These are phyloP conservation scores for Backusella australiensis DNA, from an alignment of 192 early-diverging fungal species.

Conservation along the genomic window DNA sequence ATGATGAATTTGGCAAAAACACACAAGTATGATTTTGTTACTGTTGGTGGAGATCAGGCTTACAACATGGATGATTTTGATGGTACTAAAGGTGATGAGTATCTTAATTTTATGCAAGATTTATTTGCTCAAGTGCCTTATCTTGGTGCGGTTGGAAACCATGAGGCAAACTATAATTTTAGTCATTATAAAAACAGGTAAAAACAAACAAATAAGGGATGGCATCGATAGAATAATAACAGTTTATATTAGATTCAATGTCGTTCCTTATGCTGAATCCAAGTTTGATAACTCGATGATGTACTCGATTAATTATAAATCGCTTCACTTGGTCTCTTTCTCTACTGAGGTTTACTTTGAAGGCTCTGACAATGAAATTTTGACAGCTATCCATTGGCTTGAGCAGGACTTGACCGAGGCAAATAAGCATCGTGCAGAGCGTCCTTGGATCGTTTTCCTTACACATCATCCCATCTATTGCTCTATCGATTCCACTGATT, in stretches of 20 bases:
- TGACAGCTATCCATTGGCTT: conserved; percentile 26
- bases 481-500: background rate
- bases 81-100: conserved; percentile 35
- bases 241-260: conserved; percentile 18
- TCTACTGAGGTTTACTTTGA: conserved; percentile 31
- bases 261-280: conserved; percentile 29
- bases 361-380: conserved; percentile 17
- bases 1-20: conserved; percentile 19
- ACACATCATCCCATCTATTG: conserved; percentile 34
- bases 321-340: conserved; percentile 30
- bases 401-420: conserved; percentile 26
- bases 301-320: conserved; percentile 34
- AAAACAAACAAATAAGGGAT: background rate
- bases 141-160: conserved; percentile 34
- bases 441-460: conserved; percentile 36
- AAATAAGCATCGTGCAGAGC: conserved; percentile 18
- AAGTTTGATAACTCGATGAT: conserved; percentile 21
- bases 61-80: conserved; percentile 35
- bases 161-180: conserved; percentile 34
- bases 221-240: background rate
- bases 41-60: conserved; percentile 32
- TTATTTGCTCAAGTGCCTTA: conserved; percentile 27
- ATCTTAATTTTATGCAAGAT: conserved; percentile 31
- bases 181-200: conserved; percentile 34
- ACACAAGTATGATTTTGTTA: conserved; percentile 35